Base-by-base conservation (phyloP, 2,329 filamentous ascomycete species). In the Podosphaera leucotricha region DNA sequence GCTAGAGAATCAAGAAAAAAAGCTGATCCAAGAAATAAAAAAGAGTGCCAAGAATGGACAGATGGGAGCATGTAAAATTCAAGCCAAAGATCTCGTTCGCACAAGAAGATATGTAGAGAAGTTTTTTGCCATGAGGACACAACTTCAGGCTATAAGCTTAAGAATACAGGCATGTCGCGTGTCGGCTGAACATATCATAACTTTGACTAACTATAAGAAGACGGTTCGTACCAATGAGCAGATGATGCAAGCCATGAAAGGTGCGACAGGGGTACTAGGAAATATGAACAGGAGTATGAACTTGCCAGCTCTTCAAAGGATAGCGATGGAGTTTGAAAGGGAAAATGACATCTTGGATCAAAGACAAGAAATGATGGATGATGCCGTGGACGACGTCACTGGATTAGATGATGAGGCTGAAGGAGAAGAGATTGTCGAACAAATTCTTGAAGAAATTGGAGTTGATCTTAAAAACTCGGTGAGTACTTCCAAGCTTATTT, bases 181-280 rank as follows among this genome's bases (percentile, higher is more conserved):
- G 30, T 24, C 3, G 19, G 8, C 33, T 40, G 20, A n/a, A 21
- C 19, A 18, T 36, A 21, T 26, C 5, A 18, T n/a, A n/a, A 36
- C 21, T 20, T 44, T 24, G 15, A 16, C 26, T 45, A 41, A 42
- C n/a, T 2, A 16, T 3, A 8, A 16, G 22, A 18, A 93, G 83
- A 98, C 90, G 42, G 87, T 95, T 51, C 77, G 90, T 51, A 94
- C 86, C 52, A 98, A 98, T 62, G 90, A 98, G 61, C 87, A 95
- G 63, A 98, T 98, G 90, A 94, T 94, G 86, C 84, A 93, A 62
- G 90, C 86, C 7, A 95, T 98, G 90, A 98, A 94, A 63, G 90
- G 90, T 28, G 90, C 90, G 3, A 95, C 90, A 1, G 77, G 79
- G 62, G 77, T 93, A 2, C 67, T 98, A 6, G 85, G 86, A 44